phyloP scores from a whole-genome alignment of 2,329 filamentous ascomycete species.

The Neonectria coccinea region DNA sequence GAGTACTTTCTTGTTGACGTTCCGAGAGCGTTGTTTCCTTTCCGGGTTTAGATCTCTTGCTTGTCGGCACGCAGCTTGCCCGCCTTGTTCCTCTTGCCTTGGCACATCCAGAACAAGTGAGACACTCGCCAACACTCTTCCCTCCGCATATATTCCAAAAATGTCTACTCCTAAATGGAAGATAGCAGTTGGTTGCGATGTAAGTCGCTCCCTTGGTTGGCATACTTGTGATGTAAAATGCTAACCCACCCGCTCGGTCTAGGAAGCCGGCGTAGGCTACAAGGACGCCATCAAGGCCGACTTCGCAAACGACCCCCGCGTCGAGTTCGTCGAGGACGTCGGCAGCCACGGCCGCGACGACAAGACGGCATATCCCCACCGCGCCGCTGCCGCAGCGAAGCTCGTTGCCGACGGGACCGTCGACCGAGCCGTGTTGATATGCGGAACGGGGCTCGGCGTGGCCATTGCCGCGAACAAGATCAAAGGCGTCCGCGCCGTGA shows the following conservation, averaged over 20 bases:
- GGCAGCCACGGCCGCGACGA: conserved; percentile 74
- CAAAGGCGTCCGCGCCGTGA: conserved; percentile 85
- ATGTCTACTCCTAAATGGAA: conserved; percentile 62
- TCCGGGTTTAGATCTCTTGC: not conserved
- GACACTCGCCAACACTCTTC: conserved; percentile 14
- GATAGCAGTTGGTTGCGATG: conserved; percentile 67
- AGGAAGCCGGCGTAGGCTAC: conserved; percentile 81
- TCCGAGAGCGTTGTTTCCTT: not conserved
- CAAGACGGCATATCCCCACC: conserved; percentile 85
- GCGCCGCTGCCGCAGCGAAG: conserved; percentile 77
- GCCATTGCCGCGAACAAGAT: conserved; percentile 93
- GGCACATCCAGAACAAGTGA: not conserved
- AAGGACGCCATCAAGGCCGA: conserved; percentile 82
- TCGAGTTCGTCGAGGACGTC: conserved; percentile 72
- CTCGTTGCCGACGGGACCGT: conserved; percentile 72
- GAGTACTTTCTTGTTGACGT: not conserved
- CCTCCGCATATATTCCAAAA: conserved; percentile 34
- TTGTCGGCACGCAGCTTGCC: not conserved
- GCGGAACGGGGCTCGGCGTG: conserved; percentile 87
- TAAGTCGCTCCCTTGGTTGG: conserved; percentile 47
- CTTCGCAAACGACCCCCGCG: conserved; percentile 74
- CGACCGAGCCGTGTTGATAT: conserved; percentile 85
- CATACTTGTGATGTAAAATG: not conserved
- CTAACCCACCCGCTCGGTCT: not conserved
- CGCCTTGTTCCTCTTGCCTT: conserved; percentile 4